A percentile compares a stretch with the other conserved stretches of the same genome.
Conservation (phyloP, 139 green algal genomes). For the Ettlia oleoabundans region DNA sequence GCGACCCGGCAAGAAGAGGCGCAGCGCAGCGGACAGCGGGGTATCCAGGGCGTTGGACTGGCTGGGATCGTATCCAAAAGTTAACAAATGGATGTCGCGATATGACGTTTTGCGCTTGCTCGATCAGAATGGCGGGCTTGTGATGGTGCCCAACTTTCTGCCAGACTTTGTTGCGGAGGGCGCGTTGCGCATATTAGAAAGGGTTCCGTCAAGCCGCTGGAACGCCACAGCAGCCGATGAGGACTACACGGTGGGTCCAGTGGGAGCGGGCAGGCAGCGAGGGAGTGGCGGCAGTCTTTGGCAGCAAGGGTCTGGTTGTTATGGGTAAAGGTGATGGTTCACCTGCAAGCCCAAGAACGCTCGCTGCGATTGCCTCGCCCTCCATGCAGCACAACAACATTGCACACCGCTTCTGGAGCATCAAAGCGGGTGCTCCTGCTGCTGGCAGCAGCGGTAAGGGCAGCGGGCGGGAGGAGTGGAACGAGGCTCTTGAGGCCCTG, state of each 20-base stretch:
- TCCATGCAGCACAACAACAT: slow-evolving; percentile 26
- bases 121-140: neutral
- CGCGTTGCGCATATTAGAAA: slow-evolving; percentile 33
- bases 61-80: too few species aligned
- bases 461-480: too few species aligned
- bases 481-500: slow-evolving; percentile 24
- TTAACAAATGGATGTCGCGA: neutral
- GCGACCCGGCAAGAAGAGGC: too few species aligned
- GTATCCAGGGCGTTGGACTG: too few species aligned
- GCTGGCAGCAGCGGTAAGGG: neutral
- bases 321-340: too few species aligned
- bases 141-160: slow-evolving; percentile 47
- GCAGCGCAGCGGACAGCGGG: too few species aligned
- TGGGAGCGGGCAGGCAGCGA: neutral
- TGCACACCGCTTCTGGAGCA: slow-evolving; percentile 1
- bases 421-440: neutral
- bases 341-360: too few species aligned
- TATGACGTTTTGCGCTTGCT: neutral
- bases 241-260: slow-evolving; percentile 4
- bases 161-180: slow-evolving; percentile 51
- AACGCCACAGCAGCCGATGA: slow-evolving; percentile 42
- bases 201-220: slow-evolving; percentile 33
- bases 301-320: too few species aligned
- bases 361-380: neutral
- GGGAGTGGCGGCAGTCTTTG: too few species aligned